Conservation (phyloP, 164 flowering plant species). For the Liquidambar formosana region DNA sequence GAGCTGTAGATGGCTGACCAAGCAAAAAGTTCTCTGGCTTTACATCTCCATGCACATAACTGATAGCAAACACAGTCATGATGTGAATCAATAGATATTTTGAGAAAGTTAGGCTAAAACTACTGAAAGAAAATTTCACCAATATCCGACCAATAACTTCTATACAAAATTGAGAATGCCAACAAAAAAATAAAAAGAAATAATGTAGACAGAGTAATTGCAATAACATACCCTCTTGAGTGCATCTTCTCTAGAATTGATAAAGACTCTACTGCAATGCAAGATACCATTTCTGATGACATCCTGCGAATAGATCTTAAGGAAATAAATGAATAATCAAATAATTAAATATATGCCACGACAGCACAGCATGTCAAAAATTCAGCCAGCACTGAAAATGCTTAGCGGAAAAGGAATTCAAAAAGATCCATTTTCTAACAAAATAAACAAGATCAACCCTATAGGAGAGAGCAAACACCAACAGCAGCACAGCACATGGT, state of each 20-base stretch:
- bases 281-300: conserved; percentile 85
- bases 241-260: conserved; percentile 93
- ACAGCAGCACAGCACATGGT: too few species aligned
- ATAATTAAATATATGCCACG: too few species aligned
- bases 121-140: background rate
- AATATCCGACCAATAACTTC: background rate
- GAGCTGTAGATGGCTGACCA: conserved; percentile 72
- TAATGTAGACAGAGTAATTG: background rate
- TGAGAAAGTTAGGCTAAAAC: too few species aligned
- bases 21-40: conserved; percentile 89
- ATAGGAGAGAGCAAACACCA: too few species aligned
- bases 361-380: too few species aligned
- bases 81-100: too few species aligned
- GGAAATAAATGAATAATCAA: background rate
- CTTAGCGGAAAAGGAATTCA: too few species aligned
- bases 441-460: too few species aligned
- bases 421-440: too few species aligned
- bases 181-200: background rate
- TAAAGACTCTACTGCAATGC: conserved; percentile 85
- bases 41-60: conserved; percentile 95
- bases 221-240: conserved; percentile 57
- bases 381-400: too few species aligned
- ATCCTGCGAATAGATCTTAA: conserved; percentile 45
- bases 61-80: conserved; percentile 24
- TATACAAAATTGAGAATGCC: background rate